Conservation (phyloP, 2,329 filamentous ascomycete genomes). For the Malbranchea zuffiana region DNA sequence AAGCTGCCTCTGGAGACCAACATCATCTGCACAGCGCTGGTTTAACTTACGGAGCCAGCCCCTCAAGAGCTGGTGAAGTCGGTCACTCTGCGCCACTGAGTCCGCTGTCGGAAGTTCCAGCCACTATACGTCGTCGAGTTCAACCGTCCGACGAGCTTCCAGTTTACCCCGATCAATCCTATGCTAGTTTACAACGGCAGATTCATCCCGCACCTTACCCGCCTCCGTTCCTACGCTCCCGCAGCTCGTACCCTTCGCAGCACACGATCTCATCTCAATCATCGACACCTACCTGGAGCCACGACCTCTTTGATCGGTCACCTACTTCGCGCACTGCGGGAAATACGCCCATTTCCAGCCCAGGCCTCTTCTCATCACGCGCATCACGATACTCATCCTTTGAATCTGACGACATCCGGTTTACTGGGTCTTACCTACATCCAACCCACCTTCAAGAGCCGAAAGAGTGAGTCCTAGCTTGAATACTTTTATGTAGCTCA, state of each 20-base stretch:
- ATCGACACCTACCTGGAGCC: constrained; percentile 15
- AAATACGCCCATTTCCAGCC: constrained; percentile 39
- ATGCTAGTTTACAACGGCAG: constrained; percentile 37
- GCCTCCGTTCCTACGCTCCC: constrained; percentile 30
- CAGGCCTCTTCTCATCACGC: constrained; percentile 35
- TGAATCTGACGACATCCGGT: constrained; percentile 27
- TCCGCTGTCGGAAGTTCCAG: constrained; percentile 13
- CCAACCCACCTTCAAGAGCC: constrained; percentile 62
- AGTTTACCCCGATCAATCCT: constrained; percentile 40
- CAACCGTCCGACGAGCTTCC: constrained; percentile 27
- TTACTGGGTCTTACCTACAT: constrained; percentile 54
- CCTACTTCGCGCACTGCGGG: constrained; percentile 33
- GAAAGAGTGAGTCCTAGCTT: constrained; percentile 60
- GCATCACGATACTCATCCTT: constrained; percentile 24
- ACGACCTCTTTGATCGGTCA: constrained; percentile 17
- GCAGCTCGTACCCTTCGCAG: constrained; percentile 37
- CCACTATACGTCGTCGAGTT: constrained; percentile 14
- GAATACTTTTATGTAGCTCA: no score
- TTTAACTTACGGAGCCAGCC: constrained; percentile 14
- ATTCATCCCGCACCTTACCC: constrained; percentile 31
- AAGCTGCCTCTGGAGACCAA: constrained; percentile 24
- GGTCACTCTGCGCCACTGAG: constrained; percentile 12
- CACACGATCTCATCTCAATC: constrained; percentile 21
- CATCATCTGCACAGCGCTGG: no score
- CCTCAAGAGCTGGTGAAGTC: constrained; percentile 8